Evolutionary conservation across 495 filamentous ascomycete genomes (phyloP).

Genomic region (Penicillium pancosmium): DNA sequence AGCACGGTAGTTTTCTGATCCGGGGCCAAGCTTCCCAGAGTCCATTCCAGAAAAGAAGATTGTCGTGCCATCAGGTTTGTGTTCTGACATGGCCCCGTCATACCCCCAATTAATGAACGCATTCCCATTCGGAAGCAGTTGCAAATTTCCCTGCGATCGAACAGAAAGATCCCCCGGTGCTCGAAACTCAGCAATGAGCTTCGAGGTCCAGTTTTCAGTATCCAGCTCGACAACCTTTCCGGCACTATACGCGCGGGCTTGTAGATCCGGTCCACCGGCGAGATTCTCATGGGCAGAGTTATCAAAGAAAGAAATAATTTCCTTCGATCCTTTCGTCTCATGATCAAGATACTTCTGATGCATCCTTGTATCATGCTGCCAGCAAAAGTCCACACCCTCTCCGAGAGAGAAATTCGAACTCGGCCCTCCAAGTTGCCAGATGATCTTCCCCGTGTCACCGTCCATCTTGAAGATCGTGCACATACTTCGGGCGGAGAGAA

Average conservation of each 20-base stretch:
- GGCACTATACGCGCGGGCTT: constrained; percentile 34
- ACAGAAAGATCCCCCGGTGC: constrained; percentile 43
- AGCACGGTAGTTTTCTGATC: constrained; percentile 23
- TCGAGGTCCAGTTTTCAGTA: constrained; percentile 39
- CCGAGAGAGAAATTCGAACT: constrained; percentile 30
- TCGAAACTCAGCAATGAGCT: constrained; percentile 28
- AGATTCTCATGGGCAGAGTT: constrained; percentile 36
- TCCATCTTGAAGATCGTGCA: constrained; percentile 54
- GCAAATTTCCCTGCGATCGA: constrained; percentile 56
- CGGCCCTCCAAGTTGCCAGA: constrained; percentile 53
- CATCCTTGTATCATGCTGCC: constrained; percentile 54
- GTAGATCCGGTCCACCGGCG: constrained; percentile 31
- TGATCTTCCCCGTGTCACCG: constrained; percentile 50
- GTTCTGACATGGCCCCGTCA: constrained; percentile 50
- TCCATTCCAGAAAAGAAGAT: constrained; percentile 35
- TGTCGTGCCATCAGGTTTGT: constrained; percentile 41
- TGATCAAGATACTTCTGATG: constrained; percentile 37
- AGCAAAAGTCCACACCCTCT: constrained; percentile 44
- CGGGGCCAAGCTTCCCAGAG: constrained; percentile 15
- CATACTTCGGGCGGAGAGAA: constrained; percentile 54
- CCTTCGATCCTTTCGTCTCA: constrained; percentile 40
- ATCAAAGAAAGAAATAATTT: constrained; percentile 48
- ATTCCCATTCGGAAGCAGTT: constrained; percentile 52
- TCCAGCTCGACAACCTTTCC: constrained; percentile 53
- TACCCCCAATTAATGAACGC: constrained; percentile 55